phyloP scores from a whole-genome alignment of 2,329 filamentous ascomycete species.

The Trichophyton rubrum region DNA sequence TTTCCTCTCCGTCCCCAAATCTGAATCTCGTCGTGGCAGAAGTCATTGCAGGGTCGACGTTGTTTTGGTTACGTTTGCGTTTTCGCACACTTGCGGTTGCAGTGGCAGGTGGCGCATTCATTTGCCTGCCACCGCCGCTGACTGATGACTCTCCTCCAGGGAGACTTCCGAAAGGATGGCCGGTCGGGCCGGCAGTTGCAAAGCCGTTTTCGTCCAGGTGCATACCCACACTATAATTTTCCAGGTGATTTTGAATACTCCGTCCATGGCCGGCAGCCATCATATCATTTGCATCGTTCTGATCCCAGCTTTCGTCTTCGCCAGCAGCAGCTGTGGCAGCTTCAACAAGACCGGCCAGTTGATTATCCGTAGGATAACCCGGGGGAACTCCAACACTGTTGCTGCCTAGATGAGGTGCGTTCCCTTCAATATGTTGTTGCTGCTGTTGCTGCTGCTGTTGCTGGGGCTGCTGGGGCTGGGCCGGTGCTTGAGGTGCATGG shows the following conservation, averaged over 20 bases:
- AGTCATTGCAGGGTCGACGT: slow-evolving; percentile 15
- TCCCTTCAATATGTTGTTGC: slow-evolving; percentile 7
- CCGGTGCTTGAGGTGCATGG: slow-evolving; percentile 6
- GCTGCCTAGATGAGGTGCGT: slow-evolving; percentile 4
- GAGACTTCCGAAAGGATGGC: slow-evolving; percentile 2
- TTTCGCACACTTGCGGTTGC: slow-evolving; percentile 7
- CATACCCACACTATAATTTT: slow-evolving; percentile 28
- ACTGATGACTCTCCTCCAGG: slow-evolving; percentile 14
- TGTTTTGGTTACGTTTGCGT: slow-evolving; percentile 9
- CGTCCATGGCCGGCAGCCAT: slow-evolving; percentile 38
- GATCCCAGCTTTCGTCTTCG: slow-evolving; percentile 17
- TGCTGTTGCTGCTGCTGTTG: slow-evolving; percentile 1
- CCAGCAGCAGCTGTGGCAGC: slow-evolving; percentile 35
- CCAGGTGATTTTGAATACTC: slow-evolving; percentile 27
- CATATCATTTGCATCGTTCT: slow-evolving; percentile 15
- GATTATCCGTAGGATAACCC: slow-evolving; percentile 19
- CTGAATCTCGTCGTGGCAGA: background rate
- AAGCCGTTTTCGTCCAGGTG: slow-evolving; percentile 30
- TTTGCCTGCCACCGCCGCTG: slow-evolving; percentile 10
- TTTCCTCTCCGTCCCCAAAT: slow-evolving; percentile 16
- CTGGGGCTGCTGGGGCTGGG: background rate
- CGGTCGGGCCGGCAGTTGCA: background rate
- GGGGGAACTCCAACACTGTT: background rate
- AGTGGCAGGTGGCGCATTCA: background rate
- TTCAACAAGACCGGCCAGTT: slow-evolving; percentile 35